These are phyloP conservation scores for Yamadazyma insecticola DNA, from an alignment of 805 yeast species.

Conservation along the genomic window DNA sequence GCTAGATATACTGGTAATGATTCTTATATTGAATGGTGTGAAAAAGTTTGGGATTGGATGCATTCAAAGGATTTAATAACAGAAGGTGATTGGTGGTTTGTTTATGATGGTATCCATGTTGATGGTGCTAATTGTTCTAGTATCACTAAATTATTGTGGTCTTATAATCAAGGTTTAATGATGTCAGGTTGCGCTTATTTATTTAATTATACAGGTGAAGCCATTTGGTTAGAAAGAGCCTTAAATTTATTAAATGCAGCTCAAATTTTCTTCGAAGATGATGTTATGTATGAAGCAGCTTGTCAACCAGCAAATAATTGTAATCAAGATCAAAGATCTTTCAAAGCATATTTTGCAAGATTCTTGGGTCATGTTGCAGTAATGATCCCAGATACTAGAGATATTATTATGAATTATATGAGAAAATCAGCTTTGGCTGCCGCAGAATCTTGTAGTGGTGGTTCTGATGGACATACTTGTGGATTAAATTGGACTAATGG, in stretches of 20 bases:
- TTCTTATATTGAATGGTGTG: slow-evolving; percentile 38
- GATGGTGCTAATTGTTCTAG: slow-evolving; percentile 58
- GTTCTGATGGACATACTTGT: slow-evolving; percentile 71
- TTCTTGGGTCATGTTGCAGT: slow-evolving; percentile 71
- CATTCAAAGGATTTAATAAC: slow-evolving; percentile 38
- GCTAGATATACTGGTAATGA: slow-evolving; percentile 39
- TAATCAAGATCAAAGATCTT: slow-evolving; percentile 86
- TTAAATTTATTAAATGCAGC: slow-evolving; percentile 51
- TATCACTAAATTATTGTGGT: slow-evolving; percentile 66
- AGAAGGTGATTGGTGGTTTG: slow-evolving; percentile 42
- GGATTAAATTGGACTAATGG: slow-evolving; percentile 60
- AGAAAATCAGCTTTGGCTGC: slow-evolving; percentile 49
- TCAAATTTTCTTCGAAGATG: slow-evolving; percentile 47
- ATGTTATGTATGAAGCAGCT: slow-evolving; percentile 73
- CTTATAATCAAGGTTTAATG: slow-evolving; percentile 80
- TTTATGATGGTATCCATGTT: slow-evolving; percentile 71
- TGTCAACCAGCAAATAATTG: slow-evolving; percentile 67
- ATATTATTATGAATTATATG: slow-evolving; percentile 42
- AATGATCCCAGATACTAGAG: slow-evolving; percentile 58
- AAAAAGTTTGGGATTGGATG: slow-evolving; percentile 44
- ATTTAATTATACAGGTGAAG: slow-evolving; percentile 66
- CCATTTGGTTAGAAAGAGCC: slow-evolving; percentile 63
- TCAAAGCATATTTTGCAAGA: slow-evolving; percentile 78
- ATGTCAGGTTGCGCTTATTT: slow-evolving; percentile 77
- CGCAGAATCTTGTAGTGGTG: slow-evolving; percentile 69